phyloP scores from a whole-genome alignment of 768 basidiomycete species.

The Russula emetica region DNA sequence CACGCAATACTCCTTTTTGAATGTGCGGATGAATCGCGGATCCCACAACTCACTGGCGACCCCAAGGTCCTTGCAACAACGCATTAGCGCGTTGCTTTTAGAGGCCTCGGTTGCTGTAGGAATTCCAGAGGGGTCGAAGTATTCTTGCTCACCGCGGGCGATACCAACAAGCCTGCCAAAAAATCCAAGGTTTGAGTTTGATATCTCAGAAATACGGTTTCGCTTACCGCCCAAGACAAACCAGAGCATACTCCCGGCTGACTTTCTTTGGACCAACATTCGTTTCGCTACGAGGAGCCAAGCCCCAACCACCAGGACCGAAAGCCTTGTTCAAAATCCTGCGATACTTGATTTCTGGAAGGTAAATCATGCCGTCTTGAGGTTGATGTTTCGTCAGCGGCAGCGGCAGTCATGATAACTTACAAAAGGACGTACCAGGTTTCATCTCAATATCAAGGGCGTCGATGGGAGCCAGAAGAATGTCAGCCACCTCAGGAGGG shows the following conservation, averaged over 20 bases:
- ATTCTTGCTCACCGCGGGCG: conserved; percentile 93
- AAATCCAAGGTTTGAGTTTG: background rate
- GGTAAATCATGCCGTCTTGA: conserved; percentile 86
- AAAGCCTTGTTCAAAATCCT: conserved; percentile 89
- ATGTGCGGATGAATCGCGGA: conserved; percentile 90
- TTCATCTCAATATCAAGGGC: conserved; percentile 87
- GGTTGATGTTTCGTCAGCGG: background rate
- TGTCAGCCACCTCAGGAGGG: conserved; percentile 63
- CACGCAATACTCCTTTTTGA: conserved; percentile 77
- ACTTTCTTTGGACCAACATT: conserved; percentile 85
- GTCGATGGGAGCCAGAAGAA: conserved; percentile 70
- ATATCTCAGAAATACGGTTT: background rate
- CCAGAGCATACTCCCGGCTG: conserved; percentile 89
- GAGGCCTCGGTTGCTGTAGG: conserved; percentile 92
- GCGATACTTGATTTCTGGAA: conserved; percentile 96
- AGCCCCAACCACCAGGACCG: conserved; percentile 95
- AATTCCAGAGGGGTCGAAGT: conserved; percentile 86
- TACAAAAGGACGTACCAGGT: conserved; percentile 62
- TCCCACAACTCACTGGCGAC: conserved; percentile 98
- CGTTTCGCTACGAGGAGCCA: conserved; percentile 89
- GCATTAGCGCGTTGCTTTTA: conserved; percentile 96
- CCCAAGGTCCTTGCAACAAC: conserved; percentile 95
- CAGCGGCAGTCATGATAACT: background rate
- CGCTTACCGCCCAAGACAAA: conserved; percentile 85
- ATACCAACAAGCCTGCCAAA: conserved; percentile 72